Evolutionary conservation across 2,329 filamentous ascomycete species (phyloP).

Genomic region (Boeremia exigua): DNA sequence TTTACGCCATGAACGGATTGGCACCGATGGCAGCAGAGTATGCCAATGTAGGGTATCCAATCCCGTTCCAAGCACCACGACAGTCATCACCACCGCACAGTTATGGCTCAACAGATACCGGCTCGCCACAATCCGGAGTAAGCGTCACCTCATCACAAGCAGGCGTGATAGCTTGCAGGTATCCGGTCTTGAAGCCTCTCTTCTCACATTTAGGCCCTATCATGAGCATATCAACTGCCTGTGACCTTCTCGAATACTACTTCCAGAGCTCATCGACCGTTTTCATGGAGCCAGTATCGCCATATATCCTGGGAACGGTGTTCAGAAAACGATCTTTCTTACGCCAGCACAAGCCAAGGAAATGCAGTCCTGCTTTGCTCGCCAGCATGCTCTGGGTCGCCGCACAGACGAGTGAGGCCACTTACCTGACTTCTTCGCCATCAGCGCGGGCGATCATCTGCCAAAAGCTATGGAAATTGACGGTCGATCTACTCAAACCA

Average conservation of each 20-base stretch:
- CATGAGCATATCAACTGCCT: slow-evolving; percentile 79
- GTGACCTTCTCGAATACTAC: slow-evolving; percentile 88
- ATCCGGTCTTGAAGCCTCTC: slow-evolving; percentile 84
- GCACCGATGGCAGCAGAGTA: slow-evolving; percentile 42
- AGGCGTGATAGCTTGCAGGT: slow-evolving; percentile 58
- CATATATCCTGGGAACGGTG: slow-evolving; percentile 86
- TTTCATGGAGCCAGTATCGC: slow-evolving; percentile 86
- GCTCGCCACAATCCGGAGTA: slow-evolving; percentile 44
- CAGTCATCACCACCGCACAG: slow-evolving; percentile 44
- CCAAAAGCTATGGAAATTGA: slow-evolving; percentile 85
- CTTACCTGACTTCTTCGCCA: slow-evolving; percentile 80
- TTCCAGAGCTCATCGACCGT: slow-evolving; percentile 88
- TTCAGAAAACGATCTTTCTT: slow-evolving; percentile 89
- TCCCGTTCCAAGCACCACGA: slow-evolving; percentile 39
- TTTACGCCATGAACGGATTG: slow-evolving; percentile 48
- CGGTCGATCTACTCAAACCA: slow-evolving; percentile 83
- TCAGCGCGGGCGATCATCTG: slow-evolving; percentile 83
- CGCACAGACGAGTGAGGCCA: slow-evolving; percentile 87
- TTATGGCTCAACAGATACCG: slow-evolving; percentile 45
- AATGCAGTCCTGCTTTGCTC: slow-evolving; percentile 82
- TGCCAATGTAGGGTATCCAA: slow-evolving; percentile 40
- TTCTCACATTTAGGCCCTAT: slow-evolving; percentile 81
- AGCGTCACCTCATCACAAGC: slow-evolving; percentile 44
- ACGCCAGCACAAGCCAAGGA: slow-evolving; percentile 78
- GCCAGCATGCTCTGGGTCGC: slow-evolving; percentile 96